Evolutionary conservation across 306 rosid species (phyloP).

Genomic region (Pyrus pyrifolia): DNA sequence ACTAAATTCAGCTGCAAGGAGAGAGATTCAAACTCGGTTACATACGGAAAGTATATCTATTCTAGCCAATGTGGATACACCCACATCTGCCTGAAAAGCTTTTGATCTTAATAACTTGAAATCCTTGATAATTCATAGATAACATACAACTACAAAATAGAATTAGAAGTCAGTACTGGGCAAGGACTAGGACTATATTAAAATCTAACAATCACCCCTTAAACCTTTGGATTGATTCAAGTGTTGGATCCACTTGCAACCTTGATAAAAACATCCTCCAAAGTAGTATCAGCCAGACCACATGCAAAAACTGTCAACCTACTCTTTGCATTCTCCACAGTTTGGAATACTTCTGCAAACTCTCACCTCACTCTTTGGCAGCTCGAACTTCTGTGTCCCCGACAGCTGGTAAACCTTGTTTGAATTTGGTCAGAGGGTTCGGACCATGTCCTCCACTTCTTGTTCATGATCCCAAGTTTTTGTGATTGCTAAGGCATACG

Average conservation of each 20-base stretch:
- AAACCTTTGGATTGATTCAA: no score
- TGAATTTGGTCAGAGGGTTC: slow-evolving; percentile 32
- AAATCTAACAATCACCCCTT: no score
- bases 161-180: no score
- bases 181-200: no score
- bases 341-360: slow-evolving; percentile 54
- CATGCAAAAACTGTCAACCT: slow-evolving; percentile 71
- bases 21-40: no score
- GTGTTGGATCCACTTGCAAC: slow-evolving; percentile 40
- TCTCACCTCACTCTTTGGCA: slow-evolving; percentile 62
- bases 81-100: no score
- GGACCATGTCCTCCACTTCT: background rate
- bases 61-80: no score
- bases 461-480: background rate
- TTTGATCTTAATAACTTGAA: no score
- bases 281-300: slow-evolving; percentile 80
- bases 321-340: slow-evolving; percentile 64
- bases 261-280: slow-evolving; percentile 81
- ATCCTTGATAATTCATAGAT: no score
- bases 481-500: background rate
- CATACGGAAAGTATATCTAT: no score
- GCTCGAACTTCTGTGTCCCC: slow-evolving; percentile 86
- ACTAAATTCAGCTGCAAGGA: no score
- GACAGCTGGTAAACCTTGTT: slow-evolving; percentile 65
- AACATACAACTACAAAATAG: no score